Evolutionary conservation across 2,329 filamentous ascomycete genomes (phyloP), one percentile per base, ranked within the genome.

Genomic region (Tolypocladium tropicale): DNA sequence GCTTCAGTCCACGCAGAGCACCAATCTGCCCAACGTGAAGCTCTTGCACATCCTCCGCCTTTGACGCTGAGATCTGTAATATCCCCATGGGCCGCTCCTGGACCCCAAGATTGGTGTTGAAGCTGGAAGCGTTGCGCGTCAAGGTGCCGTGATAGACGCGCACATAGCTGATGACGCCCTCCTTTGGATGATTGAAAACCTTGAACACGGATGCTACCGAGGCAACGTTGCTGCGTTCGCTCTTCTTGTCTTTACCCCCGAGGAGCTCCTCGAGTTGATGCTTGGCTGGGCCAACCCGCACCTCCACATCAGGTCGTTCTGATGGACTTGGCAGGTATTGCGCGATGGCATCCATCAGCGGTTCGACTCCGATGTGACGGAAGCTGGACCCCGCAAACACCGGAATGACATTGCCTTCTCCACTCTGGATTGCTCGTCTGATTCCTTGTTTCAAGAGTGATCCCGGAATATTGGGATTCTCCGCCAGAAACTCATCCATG

Each of bases 341-440:
- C 10, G 90, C 83, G 14, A 97, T 84, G 39, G 90, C 90, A 68
- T 97, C 91, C 54, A 97, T 80, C 25, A 99, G 77, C 32, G 92
- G 90, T 68, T 96, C 90, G 4, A 97, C 91, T 9, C 94, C 94
- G 59, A 97, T 90, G 61, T 97, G 96, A 46, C 88, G 84, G 71
- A 97, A 91, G 69, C 92, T 96, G 6, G 93, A 92, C 2, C 93
- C 93, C 0, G 90, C 90, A 70, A 96, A 95, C 0, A 96, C 81
- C 1, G 93, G 93, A 48, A 94, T 88, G 21, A 95, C 76, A n/a
- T 74, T 76, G 53, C 89, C 90, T 11, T 86, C 80, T 1, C 85
- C 82, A 51, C 78, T 76, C 6, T 85, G 76, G 6, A 95, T 82
- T 41, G 85, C 85, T 50, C 85, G 80, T 36, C 92, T 83, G 34